These are phyloP conservation scores for Raphanus raphanistrum DNA, from an alignment of 345 rosid species.

Conservation along the genomic window DNA sequence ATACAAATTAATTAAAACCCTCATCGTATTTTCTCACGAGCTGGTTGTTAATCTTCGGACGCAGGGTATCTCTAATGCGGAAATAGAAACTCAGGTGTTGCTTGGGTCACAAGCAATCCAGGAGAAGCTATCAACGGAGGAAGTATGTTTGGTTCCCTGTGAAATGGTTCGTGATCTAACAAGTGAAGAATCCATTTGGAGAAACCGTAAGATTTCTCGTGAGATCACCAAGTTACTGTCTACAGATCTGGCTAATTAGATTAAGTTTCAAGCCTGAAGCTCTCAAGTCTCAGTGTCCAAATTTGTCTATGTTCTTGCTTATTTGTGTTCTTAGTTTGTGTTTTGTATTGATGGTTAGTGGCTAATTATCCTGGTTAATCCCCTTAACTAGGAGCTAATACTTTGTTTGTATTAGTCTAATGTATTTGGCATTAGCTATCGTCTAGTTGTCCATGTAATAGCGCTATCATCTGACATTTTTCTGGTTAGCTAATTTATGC, in stretches of 20 bases:
- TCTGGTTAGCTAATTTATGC: slow-evolving; percentile 8
- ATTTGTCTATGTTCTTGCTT: slow-evolving; percentile 14
- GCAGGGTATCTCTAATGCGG: slow-evolving; percentile 8
- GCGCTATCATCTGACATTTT: background rate
- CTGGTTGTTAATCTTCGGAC: slow-evolving; percentile 6
- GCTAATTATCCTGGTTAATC: slow-evolving; percentile 39
- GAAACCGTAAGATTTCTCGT: slow-evolving; percentile 24
- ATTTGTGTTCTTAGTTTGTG: slow-evolving; percentile 9
- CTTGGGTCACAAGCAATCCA: slow-evolving; percentile 48
- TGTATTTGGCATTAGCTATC: slow-evolving; percentile 24
- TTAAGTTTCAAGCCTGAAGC: background rate
- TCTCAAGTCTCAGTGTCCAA: background rate
- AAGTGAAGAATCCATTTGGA: slow-evolving; percentile 29
- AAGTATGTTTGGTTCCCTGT: slow-evolving; percentile 53
- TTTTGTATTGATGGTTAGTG: slow-evolving; percentile 17
- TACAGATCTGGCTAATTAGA: slow-evolving; percentile 22
- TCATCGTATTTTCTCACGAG: background rate
- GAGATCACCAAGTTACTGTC: slow-evolving; percentile 31
- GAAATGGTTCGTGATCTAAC: slow-evolving; percentile 39
- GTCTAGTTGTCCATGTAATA: slow-evolving; percentile 6
- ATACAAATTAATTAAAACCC: background rate
- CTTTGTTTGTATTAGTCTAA: slow-evolving; percentile 28
- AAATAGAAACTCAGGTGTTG: slow-evolving; percentile 31
- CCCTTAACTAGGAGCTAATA: slow-evolving; percentile 35
- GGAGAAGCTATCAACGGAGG: slow-evolving; percentile 45